Conservation (phyloP, 345 rosid genomes). For the Anacardium occidentale region DNA sequence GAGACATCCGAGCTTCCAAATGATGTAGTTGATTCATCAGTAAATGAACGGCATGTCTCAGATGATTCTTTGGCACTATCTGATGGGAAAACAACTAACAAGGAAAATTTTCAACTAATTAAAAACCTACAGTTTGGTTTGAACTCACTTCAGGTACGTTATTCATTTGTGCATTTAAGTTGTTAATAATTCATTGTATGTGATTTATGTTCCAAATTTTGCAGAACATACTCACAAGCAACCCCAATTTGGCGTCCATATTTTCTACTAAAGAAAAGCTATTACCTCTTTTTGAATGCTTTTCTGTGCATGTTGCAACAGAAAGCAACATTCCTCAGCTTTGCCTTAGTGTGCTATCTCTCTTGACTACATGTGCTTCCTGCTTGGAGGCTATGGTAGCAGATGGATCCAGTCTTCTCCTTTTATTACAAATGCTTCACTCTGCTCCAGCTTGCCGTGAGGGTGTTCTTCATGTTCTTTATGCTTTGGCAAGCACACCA, state of each 20-base stretch:
- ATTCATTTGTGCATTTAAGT: slow-evolving; percentile 15
- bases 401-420: slow-evolving; percentile 96
- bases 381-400: slow-evolving; percentile 99
- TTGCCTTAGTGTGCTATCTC: slow-evolving; percentile 81
- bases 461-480: slow-evolving; percentile 96
- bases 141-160: slow-evolving; percentile 79
- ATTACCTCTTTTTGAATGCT: slow-evolving; percentile 89
- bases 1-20: slow-evolving; percentile 42
- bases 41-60: slow-evolving; percentile 38
- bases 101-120: slow-evolving; percentile 48
- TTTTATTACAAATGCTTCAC: slow-evolving; percentile 96
- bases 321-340: slow-evolving; percentile 84
- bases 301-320: slow-evolving; percentile 72
- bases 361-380: slow-evolving; percentile 88
- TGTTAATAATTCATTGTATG: slow-evolving; percentile 16
- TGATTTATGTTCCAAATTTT: slow-evolving; percentile 33
- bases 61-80: slow-evolving; percentile 45
- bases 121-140: slow-evolving; percentile 75
- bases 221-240: slow-evolving; percentile 83
- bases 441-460: slow-evolving; percentile 85
- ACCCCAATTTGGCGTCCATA: slow-evolving; percentile 87
- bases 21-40: slow-evolving; percentile 33
- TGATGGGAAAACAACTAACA: slow-evolving; percentile 41
- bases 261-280: slow-evolving; percentile 87
- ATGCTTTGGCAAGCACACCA: slow-evolving; percentile 96